Evolutionary conservation across 257 asterid species (phyloP), one percentile per base, ranked within the genome.

Genomic region (Solanum gandarillasii): DNA sequence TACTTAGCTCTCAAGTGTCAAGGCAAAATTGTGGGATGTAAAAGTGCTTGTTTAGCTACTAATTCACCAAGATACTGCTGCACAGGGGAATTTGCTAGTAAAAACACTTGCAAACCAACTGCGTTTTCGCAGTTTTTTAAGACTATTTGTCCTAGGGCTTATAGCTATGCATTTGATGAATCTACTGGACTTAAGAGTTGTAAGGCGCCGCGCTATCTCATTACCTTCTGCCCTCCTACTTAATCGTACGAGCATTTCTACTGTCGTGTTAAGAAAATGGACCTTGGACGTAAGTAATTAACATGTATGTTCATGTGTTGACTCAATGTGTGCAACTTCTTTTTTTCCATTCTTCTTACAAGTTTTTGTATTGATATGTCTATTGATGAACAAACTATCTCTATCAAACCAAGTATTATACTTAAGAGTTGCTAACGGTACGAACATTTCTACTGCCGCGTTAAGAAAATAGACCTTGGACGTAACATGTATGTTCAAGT

Each of bases 71-170:
- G 60, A 41, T 88, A 89, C 48, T 95, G 98, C 65, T 94, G 98
- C 75, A 95, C 88, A 1, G 95, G 96, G 16, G 90, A 86, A 46
- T 95, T 84, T 68, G 93, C 89, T 9, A 90, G 84, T 38, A 84
- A 89, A 9, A 60, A 31, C 3, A 86, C 84, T 5, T 94, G 98
- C 83, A 89, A 89, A 72, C 95, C 97, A 5, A 92, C 94, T 3
- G 86, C 89, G 3, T 92, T 90, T 68, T 90, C 93, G 0, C 84
- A 87, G 29, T 36, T 94, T 85, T 94, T 95, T 29, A 95, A 95
- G 93, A 93, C 92, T 21, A 41, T 94, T 6, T 95, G 98, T 14
- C 98, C 98, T 0, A 87, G 94, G 83, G 95, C 98, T 13, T 95
- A 92, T 87, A 92, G 93, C 21, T 94, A 90, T 85, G 92, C 98